Evolutionary conservation across 805 yeast species (phyloP).

Genomic region (Kodamaea hsintzibuensis): DNA sequence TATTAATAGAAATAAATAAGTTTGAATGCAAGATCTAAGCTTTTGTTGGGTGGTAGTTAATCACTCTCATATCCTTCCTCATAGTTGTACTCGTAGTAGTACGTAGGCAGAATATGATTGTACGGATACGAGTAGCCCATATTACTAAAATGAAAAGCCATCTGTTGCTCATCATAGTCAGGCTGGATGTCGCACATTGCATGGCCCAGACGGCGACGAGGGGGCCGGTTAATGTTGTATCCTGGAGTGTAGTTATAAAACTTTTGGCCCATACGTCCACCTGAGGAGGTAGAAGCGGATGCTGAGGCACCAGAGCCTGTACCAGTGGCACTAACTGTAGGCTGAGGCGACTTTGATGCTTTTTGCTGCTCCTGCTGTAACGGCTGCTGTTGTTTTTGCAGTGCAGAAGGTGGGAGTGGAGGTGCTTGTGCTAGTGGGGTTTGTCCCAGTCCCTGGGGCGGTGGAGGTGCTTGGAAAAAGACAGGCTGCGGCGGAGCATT

Average conservation of each 20-base stretch:
- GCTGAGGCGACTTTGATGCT: background rate
- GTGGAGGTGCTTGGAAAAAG: background rate
- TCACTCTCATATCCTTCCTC: constrained; percentile 8
- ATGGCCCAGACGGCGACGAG: constrained; percentile 4
- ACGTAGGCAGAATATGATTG: constrained; percentile 5
- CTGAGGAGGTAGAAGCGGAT: background rate
- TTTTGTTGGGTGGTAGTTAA: background rate
- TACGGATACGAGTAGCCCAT: constrained; percentile 8
- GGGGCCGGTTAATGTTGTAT: background rate
- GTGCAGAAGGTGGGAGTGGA: background rate
- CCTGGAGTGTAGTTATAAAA: background rate
- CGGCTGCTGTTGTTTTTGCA: background rate
- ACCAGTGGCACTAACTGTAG: background rate
- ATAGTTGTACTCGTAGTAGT: constrained; percentile 9
- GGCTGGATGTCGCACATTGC: background rate
- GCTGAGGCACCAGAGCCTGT: background rate
- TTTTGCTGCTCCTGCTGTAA: background rate
- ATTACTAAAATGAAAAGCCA: constrained; percentile 1
- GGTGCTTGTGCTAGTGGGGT: background rate
- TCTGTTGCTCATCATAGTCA: background rate
- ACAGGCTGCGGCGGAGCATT: background rate
- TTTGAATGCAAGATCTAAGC: constrained; percentile 3
- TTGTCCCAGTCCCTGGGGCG: background rate
- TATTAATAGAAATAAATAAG: background rate
- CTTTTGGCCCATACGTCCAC: background rate